Evolutionary conservation across 371 early-diverging fungal species (phyloP).

Genomic region (Syncephalis plumigaleata): DNA sequence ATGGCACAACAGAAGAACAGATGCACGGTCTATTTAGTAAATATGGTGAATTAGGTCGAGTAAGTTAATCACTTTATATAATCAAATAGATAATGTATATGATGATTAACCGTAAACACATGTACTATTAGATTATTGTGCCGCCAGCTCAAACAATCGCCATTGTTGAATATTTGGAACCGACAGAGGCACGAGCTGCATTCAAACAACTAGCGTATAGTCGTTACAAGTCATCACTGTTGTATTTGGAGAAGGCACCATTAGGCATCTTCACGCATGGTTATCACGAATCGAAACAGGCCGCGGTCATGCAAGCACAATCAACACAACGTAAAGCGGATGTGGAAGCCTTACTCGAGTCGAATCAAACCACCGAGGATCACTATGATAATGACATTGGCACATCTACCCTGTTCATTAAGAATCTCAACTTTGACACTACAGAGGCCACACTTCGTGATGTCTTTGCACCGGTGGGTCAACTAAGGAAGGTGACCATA

Average conservation of each 20-base stretch:
- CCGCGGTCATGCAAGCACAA: slow-evolving; percentile 1
- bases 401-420: slow-evolving; percentile 68
- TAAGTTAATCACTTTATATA: too few relatives aligned
- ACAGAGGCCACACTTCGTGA: slow-evolving; percentile 51
- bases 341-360: too few relatives aligned
- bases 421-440: slow-evolving; percentile 85
- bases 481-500: slow-evolving; percentile 59
- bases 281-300: slow-evolving; percentile 22
- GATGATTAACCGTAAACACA: too few relatives aligned
- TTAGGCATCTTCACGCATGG: slow-evolving; percentile 49
- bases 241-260: slow-evolving; percentile 92
- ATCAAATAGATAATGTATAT: too few relatives aligned
- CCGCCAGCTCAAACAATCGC: slow-evolving; percentile 93
- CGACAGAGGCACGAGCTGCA: slow-evolving; percentile 78
- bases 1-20: slow-evolving; percentile 60
- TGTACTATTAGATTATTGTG: too few relatives aligned
- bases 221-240: slow-evolving; percentile 70
- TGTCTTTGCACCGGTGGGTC: slow-evolving; percentile 47
- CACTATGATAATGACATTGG: slow-evolving; percentile 15
- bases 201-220: slow-evolving; percentile 80
- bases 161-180: slow-evolving; percentile 79
- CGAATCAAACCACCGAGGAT: too few relatives aligned
- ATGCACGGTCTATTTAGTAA: slow-evolving; percentile 61
- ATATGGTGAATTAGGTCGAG: slow-evolving; percentile 74
- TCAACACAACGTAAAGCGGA: slow-evolving; percentile 7